phyloP scores from a whole-genome alignment of 1,284 basidiomycete genomes.

The Papiliotrema flavescens region DNA sequence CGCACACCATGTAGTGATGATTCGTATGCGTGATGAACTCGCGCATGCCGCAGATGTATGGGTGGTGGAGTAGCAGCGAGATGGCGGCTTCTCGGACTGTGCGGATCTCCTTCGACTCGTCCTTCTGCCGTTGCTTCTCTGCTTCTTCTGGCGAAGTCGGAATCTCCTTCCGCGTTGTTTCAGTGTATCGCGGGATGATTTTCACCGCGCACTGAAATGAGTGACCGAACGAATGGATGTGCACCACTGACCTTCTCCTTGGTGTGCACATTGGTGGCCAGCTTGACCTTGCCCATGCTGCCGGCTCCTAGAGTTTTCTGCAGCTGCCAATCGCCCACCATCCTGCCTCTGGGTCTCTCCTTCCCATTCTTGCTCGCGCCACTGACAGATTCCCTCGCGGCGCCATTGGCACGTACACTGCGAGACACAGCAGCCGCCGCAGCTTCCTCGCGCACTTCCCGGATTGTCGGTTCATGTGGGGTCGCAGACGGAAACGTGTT shows the following conservation, averaged over 20 bases:
- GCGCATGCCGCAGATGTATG: slow-evolving; percentile 98
- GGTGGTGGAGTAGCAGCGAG: slow-evolving; percentile 91
- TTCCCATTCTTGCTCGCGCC: slow-evolving; percentile 1
- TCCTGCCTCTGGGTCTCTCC: slow-evolving; percentile 11
- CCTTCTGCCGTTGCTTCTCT: slow-evolving; percentile 73
- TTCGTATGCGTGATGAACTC: slow-evolving; percentile 94
- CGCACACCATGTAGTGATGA: slow-evolving; percentile 99
- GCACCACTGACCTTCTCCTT: slow-evolving; percentile 79
- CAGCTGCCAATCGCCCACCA: slow-evolving; percentile 87
- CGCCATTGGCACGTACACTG: slow-evolving; percentile 12
- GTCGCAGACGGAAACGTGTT: slow-evolving; percentile 18
- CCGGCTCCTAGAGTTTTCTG: slow-evolving; percentile 97
- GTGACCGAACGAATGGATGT: not conserved
- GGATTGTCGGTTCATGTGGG: slow-evolving; percentile 39
- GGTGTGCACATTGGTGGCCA: slow-evolving; percentile 82
- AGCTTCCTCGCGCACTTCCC: slow-evolving; percentile 21
- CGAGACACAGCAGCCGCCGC: slow-evolving; percentile 20
- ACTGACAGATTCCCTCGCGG: not conserved
- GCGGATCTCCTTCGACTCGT: slow-evolving; percentile 92
- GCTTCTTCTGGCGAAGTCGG: slow-evolving; percentile 40
- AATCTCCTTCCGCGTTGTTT: slow-evolving; percentile 52
- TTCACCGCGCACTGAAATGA: slow-evolving; percentile 85
- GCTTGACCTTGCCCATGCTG: slow-evolving; percentile 99
- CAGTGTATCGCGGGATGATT: slow-evolving; percentile 81
- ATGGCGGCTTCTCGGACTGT: slow-evolving; percentile 93